Conservation (phyloP, 805 yeast genomes). For the Clavispora santaluciae region DNA sequence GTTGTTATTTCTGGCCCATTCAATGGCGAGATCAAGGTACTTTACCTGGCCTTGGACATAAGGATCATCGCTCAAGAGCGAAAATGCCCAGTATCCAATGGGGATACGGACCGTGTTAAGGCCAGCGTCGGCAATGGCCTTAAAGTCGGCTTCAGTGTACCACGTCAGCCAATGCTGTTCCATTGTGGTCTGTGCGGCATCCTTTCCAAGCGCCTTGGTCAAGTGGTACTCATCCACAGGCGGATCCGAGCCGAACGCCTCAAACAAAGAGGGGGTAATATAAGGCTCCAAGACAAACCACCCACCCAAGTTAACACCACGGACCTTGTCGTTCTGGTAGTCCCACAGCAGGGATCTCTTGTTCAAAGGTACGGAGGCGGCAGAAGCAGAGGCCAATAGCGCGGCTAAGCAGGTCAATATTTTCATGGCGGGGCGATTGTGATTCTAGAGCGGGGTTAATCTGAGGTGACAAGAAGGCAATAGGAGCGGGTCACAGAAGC, state of each 20-base stretch:
- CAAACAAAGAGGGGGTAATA: slow-evolving; percentile 75
- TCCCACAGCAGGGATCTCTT: slow-evolving; percentile 25
- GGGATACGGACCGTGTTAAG: slow-evolving; percentile 87
- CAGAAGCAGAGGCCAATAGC: slow-evolving; percentile 6
- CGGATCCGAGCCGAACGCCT: slow-evolving; percentile 41
- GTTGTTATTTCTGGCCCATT: slow-evolving; percentile 61
- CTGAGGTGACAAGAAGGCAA: background rate
- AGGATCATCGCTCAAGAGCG: slow-evolving; percentile 61
- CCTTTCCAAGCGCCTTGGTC: slow-evolving; percentile 55
- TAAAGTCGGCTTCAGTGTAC: slow-evolving; percentile 70
- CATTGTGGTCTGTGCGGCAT: slow-evolving; percentile 47
- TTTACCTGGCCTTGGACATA: slow-evolving; percentile 77
- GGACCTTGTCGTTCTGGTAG: slow-evolving; percentile 33
- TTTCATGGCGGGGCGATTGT: background rate
- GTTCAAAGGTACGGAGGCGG: slow-evolving; percentile 8
- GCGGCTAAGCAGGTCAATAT: background rate
- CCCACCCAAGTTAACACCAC: slow-evolving; percentile 84
- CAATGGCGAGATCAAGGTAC: slow-evolving; percentile 71
- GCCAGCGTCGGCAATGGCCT: slow-evolving; percentile 54
- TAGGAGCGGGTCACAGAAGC: no score
- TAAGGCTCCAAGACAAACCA: slow-evolving; percentile 88
- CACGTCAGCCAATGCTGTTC: slow-evolving; percentile 74
- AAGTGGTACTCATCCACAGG: slow-evolving; percentile 86
- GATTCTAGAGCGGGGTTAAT: background rate
- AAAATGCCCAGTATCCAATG: slow-evolving; percentile 92